A percentile compares a stretch with the other conserved stretches of the same genome.
Conservation (phyloP, 139 green algal genomes). For the Chlamydomonas sphaeroides region DNA sequence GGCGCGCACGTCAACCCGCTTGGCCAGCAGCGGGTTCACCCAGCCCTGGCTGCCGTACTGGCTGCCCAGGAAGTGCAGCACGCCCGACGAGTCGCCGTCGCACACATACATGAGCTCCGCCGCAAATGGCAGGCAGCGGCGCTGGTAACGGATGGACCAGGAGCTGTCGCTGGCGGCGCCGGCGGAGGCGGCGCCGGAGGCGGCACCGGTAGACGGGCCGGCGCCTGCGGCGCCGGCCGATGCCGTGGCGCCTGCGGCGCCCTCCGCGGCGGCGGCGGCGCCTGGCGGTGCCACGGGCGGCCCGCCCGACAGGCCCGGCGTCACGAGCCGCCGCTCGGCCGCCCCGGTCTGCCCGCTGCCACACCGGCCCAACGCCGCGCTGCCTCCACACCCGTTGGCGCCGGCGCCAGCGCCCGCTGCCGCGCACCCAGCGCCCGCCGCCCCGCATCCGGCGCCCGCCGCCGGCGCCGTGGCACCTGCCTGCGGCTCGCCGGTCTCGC, state of each 20-base stretch:
- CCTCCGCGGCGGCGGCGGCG: not conserved
- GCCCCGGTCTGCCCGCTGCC: too few relatives aligned
- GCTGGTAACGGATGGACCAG: slow-evolving; percentile 32
- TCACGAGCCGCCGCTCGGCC: slow-evolving; percentile 18
- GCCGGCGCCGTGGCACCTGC: not conserved
- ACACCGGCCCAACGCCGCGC: too few relatives aligned
- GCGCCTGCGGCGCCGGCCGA: slow-evolving; percentile 11
- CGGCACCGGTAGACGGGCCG: too few relatives aligned
- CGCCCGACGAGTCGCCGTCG: slow-evolving; percentile 82
- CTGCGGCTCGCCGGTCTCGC: slow-evolving; percentile 17
- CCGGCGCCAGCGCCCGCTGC: too few relatives aligned
- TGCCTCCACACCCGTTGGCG: too few relatives aligned
- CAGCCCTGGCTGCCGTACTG: slow-evolving; percentile 66
- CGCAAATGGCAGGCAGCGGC: slow-evolving; percentile 32
- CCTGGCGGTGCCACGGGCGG: not conserved
- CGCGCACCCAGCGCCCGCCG: too few relatives aligned
- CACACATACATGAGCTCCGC: slow-evolving; percentile 80
- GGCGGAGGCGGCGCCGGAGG: slow-evolving; percentile 9
- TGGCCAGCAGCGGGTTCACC: slow-evolving; percentile 80
- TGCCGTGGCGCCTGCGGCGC: not conserved
- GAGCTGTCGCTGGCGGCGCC: slow-evolving; percentile 37
- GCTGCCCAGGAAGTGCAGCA: slow-evolving; percentile 65
- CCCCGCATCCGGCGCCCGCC: too few relatives aligned
- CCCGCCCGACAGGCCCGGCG: not conserved
- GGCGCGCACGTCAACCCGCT: slow-evolving; percentile 66